Conservation (phyloP, 192 early-diverging fungal genomes). For the Radiomyces spectabilis region DNA sequence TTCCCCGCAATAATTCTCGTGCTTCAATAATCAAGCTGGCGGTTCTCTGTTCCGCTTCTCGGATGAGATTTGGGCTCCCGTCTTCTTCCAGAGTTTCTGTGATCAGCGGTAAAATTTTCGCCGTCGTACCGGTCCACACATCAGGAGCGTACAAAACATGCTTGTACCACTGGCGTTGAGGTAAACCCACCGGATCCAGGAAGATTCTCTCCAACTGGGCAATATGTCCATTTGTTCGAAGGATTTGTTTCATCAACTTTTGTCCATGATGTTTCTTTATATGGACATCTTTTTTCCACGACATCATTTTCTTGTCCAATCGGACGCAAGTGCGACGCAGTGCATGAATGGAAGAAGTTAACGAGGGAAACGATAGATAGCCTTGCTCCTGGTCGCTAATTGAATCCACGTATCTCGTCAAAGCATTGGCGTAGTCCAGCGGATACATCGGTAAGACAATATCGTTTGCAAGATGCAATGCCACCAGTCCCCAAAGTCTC, state of each 20-base stretch:
- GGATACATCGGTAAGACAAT: constrained; percentile 29
- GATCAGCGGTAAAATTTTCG: neutral
- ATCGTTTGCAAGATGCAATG: constrained; percentile 33
- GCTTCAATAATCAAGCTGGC: neutral
- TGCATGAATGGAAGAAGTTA: too few species aligned
- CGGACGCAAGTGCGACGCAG: too few species aligned
- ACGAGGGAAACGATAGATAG: too few species aligned
- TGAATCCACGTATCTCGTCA: too few species aligned
- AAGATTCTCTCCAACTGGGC: constrained; percentile 44
- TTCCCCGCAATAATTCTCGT: neutral
- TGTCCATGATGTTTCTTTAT: neutral
- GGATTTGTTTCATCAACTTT: constrained; percentile 4
- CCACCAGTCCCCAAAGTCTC: constrained; percentile 36
- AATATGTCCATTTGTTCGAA: constrained; percentile 34
- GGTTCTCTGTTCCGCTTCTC: neutral
- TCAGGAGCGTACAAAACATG: constrained; percentile 47
- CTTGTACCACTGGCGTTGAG: constrained; percentile 42
- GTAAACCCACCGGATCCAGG: constrained; percentile 45
- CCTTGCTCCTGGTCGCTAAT: too few species aligned
- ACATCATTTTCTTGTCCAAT: neutral
- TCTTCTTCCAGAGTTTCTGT: neutral
- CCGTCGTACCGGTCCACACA: neutral
- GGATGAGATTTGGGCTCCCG: neutral
- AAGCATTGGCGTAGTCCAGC: too few species aligned
- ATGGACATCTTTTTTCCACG: too few species aligned